These are phyloP conservation scores for Friedmanniomyces endolithicus DNA, from an alignment of 495 filamentous ascomycete genomes.

Conservation along the genomic window DNA sequence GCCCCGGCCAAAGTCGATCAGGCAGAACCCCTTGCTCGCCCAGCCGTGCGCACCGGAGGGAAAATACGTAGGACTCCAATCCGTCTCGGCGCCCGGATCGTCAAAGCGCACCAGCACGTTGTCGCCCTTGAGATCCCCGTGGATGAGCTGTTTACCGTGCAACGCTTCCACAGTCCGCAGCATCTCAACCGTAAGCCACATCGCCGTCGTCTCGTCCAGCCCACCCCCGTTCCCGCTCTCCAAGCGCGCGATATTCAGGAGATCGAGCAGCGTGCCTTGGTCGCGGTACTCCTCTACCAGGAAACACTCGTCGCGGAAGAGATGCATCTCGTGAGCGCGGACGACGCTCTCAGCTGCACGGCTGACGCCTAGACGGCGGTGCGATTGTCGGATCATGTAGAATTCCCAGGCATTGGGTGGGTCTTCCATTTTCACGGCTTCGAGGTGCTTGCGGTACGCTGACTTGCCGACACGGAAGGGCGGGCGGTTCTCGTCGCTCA, in stretches of 20 bases:
- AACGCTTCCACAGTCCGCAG: slow-evolving; percentile 80
- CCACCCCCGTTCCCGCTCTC: slow-evolving; percentile 48
- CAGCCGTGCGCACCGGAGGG: slow-evolving; percentile 65
- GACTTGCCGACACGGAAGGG: slow-evolving; percentile 29
- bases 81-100: slow-evolving; percentile 31
- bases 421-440: slow-evolving; percentile 88
- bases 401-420: slow-evolving; percentile 90
- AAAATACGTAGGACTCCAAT: slow-evolving; percentile 48
- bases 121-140: slow-evolving; percentile 91
- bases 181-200: slow-evolving; percentile 92
- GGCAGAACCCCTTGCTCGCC: slow-evolving; percentile 60
- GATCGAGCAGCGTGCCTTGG: slow-evolving; percentile 84
- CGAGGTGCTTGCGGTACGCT: slow-evolving; percentile 43
- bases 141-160: slow-evolving; percentile 66
- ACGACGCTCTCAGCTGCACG: slow-evolving; percentile 66
- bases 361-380: slow-evolving; percentile 55
- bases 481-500: slow-evolving; percentile 28
- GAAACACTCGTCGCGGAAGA: slow-evolving; percentile 75
- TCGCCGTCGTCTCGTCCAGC: slow-evolving; percentile 76
- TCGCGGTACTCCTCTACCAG: slow-evolving; percentile 76
- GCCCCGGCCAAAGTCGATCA: slow-evolving; percentile 91
- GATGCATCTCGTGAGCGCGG: slow-evolving; percentile 71
- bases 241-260: slow-evolving; percentile 72
- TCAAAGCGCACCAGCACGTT: slow-evolving; percentile 86
- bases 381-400: slow-evolving; percentile 77